Evolutionary conservation across 1,284 basidiomycete species (phyloP).

Genomic region (Leccinum angustisporum): DNA sequence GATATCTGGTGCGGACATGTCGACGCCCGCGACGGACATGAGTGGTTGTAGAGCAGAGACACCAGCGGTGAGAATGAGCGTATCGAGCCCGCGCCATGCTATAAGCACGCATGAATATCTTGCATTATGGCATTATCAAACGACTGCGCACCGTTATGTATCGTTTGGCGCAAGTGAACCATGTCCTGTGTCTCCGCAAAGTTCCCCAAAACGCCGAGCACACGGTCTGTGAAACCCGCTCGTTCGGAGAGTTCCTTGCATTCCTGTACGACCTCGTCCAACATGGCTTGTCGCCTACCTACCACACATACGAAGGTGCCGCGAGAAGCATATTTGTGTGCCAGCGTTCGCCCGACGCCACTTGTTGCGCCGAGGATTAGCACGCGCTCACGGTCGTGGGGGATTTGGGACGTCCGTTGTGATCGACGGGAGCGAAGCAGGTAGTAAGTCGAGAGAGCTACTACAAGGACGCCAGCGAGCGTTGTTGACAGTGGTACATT

Average conservation of each 20-base stretch:
- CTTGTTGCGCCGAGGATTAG: slow-evolving; percentile 80
- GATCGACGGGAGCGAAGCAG: slow-evolving; percentile 14
- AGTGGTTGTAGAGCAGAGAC: slow-evolving; percentile 82
- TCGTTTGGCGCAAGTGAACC: slow-evolving; percentile 53
- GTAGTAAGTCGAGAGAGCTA: slow-evolving; percentile 19
- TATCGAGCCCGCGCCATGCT: slow-evolving; percentile 86
- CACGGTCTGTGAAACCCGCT: slow-evolving; percentile 26
- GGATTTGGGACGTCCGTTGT: slow-evolving; percentile 17
- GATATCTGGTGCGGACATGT: slow-evolving; percentile 38
- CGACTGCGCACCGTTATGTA: slow-evolving; percentile 51
- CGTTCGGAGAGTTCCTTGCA: slow-evolving; percentile 42
- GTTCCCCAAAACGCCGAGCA: slow-evolving; percentile 57
- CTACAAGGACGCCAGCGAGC: slow-evolving; percentile 11
- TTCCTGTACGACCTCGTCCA: slow-evolving; percentile 63
- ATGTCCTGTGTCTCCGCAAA: slow-evolving; percentile 71
- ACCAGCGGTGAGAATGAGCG: slow-evolving; percentile 81
- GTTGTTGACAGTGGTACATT: slow-evolving; percentile 9
- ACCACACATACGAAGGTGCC: slow-evolving; percentile 80
- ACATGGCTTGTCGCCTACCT: slow-evolving; percentile 59
- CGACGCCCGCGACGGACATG: slow-evolving; percentile 68
- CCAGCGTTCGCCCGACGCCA: slow-evolving; percentile 79
- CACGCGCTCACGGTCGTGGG: slow-evolving; percentile 59
- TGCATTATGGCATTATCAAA: not conserved
- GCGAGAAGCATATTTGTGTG: slow-evolving; percentile 68
- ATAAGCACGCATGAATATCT: not conserved